phyloP scores from a whole-genome alignment of 768 basidiomycete species.

The Boletus rex-veris region DNA sequence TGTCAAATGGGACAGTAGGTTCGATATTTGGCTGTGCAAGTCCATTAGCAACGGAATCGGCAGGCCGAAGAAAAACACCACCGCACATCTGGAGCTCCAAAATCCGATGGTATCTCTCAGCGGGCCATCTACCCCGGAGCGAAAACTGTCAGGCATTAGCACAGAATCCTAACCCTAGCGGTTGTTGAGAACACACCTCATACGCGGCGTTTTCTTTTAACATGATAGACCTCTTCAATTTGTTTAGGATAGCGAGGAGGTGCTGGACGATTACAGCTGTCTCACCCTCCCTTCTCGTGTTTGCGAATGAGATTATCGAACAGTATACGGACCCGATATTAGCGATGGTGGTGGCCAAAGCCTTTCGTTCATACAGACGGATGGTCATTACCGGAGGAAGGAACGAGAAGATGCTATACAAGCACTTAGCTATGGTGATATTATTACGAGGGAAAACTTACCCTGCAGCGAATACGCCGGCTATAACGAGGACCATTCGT shows the following conservation, averaged over 20 bases:
- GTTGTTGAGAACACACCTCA: constrained; percentile 44
- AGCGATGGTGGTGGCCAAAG: constrained; percentile 62
- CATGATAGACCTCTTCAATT: constrained; percentile 59
- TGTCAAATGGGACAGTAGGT: constrained; percentile 68
- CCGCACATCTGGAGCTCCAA: constrained; percentile 65
- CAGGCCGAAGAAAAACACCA: background rate
- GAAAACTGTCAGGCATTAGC: constrained; percentile 51
- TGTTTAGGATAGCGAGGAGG: constrained; percentile 67
- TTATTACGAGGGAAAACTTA: constrained; percentile 28
- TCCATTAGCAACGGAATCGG: background rate
- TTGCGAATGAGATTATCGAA: constrained; percentile 69
- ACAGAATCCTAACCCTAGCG: background rate
- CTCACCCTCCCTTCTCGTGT: constrained; percentile 49
- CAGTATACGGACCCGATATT: constrained; percentile 76
- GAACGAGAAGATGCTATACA: constrained; percentile 57
- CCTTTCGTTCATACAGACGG: constrained; percentile 65
- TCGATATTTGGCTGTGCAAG: constrained; percentile 56
- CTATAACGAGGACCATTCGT: constrained; percentile 64
- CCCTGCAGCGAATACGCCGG: constrained; percentile 78
- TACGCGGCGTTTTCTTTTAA: constrained; percentile 59
- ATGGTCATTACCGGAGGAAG: constrained; percentile 70
- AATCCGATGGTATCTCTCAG: constrained; percentile 68
- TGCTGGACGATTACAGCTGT: constrained; percentile 55
- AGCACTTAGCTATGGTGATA: constrained; percentile 1
- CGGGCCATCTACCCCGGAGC: constrained; percentile 76